These are phyloP conservation scores for Prunus mongolica DNA, from an alignment of 306 rosid genomes.

Conservation along the genomic window DNA sequence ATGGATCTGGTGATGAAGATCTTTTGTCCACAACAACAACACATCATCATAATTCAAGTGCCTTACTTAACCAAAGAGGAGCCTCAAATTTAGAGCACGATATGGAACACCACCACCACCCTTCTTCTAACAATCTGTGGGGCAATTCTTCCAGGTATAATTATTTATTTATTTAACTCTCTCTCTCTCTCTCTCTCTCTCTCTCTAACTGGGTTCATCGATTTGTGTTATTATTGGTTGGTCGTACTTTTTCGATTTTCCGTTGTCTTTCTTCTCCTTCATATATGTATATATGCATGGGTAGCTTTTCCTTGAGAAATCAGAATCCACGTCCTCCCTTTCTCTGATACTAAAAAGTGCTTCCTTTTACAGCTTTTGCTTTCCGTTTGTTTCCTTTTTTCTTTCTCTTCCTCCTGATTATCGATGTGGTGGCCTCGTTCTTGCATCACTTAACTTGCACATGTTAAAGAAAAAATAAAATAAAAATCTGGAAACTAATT, in stretches of 20 bases:
- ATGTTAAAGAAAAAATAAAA: not conserved
- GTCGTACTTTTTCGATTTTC: slow-evolving; percentile 4
- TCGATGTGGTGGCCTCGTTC: slow-evolving; percentile 24
- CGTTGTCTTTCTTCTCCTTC: not conserved
- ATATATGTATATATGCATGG: not conserved
- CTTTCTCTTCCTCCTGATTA: slow-evolving; percentile 21
- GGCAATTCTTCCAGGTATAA: slow-evolving; percentile 67
- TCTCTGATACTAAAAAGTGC: slow-evolving; percentile 40
- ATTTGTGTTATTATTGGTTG: slow-evolving; percentile 8
- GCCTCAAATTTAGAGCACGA: slow-evolving; percentile 40
- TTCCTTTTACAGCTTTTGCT: slow-evolving; percentile 49
- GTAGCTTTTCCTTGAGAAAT: slow-evolving; percentile 29
- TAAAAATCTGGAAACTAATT: slow-evolving; percentile 12
- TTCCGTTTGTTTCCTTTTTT: slow-evolving; percentile 35
- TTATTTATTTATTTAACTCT: not conserved
- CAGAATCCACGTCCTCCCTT: slow-evolving; percentile 28
- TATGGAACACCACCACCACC: slow-evolving; percentile 21
- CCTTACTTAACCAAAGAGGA: slow-evolving; percentile 44
- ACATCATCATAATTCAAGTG: slow-evolving; percentile 35
- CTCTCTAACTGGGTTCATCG: slow-evolving; percentile 1
- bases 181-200: not conserved
- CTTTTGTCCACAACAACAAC: slow-evolving; percentile 48
- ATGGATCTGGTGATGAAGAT: slow-evolving; percentile 79
- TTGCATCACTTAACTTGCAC: slow-evolving; percentile 15
- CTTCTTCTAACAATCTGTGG: slow-evolving; percentile 43